Conservation (phyloP, 2,329 filamentous ascomycete species). For the Pezicula carpinea region DNA sequence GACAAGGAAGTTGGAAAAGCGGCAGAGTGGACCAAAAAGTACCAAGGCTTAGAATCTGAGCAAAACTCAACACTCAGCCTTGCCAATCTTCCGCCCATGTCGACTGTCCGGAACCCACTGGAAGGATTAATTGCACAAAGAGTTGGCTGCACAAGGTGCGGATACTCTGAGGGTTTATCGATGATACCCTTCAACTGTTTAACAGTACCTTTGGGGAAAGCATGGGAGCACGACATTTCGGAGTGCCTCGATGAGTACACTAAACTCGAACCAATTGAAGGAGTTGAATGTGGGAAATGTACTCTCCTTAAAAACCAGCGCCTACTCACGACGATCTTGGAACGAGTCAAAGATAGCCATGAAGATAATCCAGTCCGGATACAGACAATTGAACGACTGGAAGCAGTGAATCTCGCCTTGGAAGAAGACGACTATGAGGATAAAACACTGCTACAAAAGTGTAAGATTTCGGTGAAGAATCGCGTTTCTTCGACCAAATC, state of each 20-base stretch:
- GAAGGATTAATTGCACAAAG: conserved; percentile 85
- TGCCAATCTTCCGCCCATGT: conserved; percentile 5
- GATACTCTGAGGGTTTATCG: conserved; percentile 80
- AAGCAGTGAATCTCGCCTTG: conserved; percentile 64
- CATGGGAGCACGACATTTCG: conserved; percentile 62
- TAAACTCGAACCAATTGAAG: conserved; percentile 77
- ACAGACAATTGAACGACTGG: conserved; percentile 49
- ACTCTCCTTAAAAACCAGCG: conserved; percentile 61
- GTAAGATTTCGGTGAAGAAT: conserved; percentile 61
- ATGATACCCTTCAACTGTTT: conserved; percentile 93
- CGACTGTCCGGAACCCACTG: conserved; percentile 63
- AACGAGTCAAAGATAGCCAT: conserved; percentile 31
- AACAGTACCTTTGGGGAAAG: conserved; percentile 72
- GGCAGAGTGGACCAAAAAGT: conserved; percentile 19
- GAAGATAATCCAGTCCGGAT: conserved; percentile 15
- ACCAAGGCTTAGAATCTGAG: conserved; percentile 21
- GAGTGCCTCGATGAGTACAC: conserved; percentile 83
- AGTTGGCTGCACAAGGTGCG: conserved; percentile 81
- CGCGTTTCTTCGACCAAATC: conserved; percentile 79
- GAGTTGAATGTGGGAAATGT: conserved; percentile 88
- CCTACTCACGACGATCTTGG: conserved; percentile 43
- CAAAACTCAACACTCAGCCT: conserved; percentile 3
- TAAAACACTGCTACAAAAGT: conserved; percentile 56
- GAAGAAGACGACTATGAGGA: conserved; percentile 78
- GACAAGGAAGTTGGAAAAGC: conserved; percentile 68